Evolutionary conservation across 208 protist genomes (phyloP).

Genomic region (Leishmania major): DNA sequence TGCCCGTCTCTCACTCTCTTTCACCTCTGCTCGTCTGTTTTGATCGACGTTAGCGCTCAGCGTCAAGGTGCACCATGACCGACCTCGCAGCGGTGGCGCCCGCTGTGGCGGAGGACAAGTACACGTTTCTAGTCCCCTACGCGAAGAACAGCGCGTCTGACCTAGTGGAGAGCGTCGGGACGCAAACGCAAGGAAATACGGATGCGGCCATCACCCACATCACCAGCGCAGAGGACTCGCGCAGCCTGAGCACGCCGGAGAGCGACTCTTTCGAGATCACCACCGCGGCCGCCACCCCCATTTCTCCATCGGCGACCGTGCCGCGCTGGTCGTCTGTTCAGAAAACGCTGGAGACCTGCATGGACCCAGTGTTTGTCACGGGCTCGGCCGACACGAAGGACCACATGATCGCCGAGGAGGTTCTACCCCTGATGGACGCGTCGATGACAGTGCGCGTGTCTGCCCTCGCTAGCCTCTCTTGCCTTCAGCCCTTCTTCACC

Average conservation of each 20-base stretch:
- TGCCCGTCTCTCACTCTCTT: background rate
- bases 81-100: background rate
- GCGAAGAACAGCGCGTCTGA: slow-evolving; percentile 24
- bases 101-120: background rate
- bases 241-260: slow-evolving; percentile 10
- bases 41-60: background rate
- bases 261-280: slow-evolving; percentile 21
- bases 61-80: background rate
- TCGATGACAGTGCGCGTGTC: slow-evolving; percentile 18
- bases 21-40: background rate
- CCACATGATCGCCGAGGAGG: slow-evolving; percentile 19
- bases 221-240: slow-evolving; percentile 23
- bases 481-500: slow-evolving; percentile 17
- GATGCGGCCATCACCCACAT: slow-evolving; percentile 13
- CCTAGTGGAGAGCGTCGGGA: slow-evolving; percentile 6
- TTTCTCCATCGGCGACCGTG: background rate
- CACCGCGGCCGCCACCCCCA: background rate
- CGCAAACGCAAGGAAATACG: slow-evolving; percentile 7
- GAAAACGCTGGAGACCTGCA: slow-evolving; percentile 22
- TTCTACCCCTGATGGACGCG: slow-evolving; percentile 15
- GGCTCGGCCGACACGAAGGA: slow-evolving; percentile 15
- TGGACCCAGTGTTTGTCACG: slow-evolving; percentile 23
- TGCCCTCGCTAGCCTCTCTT: slow-evolving; percentile 11
- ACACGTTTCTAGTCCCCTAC: background rate
- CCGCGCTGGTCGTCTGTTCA: slow-evolving; percentile 16